A percentile compares a stretch with the other conserved stretches of the same genome.
Evolutionary conservation across 2,329 filamentous ascomycete species (phyloP).

Genomic region (Gaeumannomyces tritici): DNA sequence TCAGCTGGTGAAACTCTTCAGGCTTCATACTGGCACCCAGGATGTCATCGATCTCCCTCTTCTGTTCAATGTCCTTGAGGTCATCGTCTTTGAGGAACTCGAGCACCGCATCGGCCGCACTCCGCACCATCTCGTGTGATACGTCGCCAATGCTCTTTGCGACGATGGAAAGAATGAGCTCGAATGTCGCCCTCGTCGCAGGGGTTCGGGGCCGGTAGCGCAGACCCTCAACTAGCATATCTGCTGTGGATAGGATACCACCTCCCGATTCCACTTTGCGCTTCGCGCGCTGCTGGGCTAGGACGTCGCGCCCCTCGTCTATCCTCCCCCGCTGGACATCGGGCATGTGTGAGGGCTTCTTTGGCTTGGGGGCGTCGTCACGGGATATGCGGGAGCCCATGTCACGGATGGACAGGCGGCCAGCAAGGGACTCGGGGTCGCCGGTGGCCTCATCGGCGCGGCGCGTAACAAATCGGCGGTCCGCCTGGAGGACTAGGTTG

Average conservation of each 20-base stretch:
- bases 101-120: conserved; percentile 83
- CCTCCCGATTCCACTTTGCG: conserved; percentile 67
- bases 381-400: conserved; percentile 83
- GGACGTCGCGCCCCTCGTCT: conserved; percentile 72
- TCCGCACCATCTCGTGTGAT: conserved; percentile 81
- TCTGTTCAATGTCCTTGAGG: conserved; percentile 95
- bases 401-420: conserved; percentile 83
- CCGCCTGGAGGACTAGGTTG: conserved; percentile 99
- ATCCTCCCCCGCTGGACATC: conserved; percentile 67
- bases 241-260: conserved; percentile 74
- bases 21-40: conserved; percentile 71
- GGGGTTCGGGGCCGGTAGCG: conserved; percentile 86
- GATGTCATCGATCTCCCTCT: conserved; percentile 93
- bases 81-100: conserved; percentile 93
- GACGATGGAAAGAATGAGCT: conserved; percentile 86
- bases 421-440: conserved; percentile 93
- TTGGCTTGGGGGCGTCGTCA: conserved; percentile 66
- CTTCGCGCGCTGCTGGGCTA: conserved; percentile 61
- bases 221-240: conserved; percentile 83
- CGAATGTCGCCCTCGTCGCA: conserved; percentile 85
- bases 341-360: conserved; percentile 59
- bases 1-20: conserved; percentile 93
- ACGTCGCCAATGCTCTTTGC: conserved; percentile 86
- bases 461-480: conserved; percentile 88
- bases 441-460: conserved; percentile 91